Conservation (phyloP, 202 grass and related monocot genomes). For the Miscanthus sacchariflorus region DNA sequence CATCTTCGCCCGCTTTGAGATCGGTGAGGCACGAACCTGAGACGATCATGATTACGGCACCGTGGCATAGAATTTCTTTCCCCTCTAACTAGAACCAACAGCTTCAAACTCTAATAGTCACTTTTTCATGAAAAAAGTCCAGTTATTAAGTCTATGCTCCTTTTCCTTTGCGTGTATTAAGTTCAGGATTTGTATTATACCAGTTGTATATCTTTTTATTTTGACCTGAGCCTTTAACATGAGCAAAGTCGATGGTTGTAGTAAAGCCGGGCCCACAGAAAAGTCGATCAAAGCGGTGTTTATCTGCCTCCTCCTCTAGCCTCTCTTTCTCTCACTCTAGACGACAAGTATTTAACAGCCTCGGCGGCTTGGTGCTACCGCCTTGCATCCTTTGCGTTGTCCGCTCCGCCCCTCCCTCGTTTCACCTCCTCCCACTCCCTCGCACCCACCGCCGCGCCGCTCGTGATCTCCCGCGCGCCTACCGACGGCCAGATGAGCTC, state of each 20-base stretch:
- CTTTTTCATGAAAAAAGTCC: too few species aligned
- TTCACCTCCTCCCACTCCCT: background rate
- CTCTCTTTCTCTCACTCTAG: background rate
- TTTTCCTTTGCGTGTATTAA: too few species aligned
- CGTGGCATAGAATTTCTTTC: too few species aligned
- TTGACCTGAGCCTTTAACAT: background rate
- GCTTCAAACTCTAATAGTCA: background rate
- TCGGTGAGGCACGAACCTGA: too few species aligned
- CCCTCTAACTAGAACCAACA: background rate
- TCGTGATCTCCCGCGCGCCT: background rate
- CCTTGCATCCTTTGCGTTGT: background rate
- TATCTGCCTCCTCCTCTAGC: background rate
- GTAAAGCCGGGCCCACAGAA: conserved; percentile 35
- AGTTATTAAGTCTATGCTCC: too few species aligned
- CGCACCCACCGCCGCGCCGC: conserved; percentile 31
- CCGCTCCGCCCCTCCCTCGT: background rate
- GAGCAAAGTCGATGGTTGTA: background rate
- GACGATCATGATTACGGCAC: background rate
- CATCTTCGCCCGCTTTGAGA: background rate
- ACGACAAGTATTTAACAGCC: conserved; percentile 57
- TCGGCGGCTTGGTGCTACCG: conserved; percentile 45
- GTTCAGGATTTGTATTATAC: too few species aligned
- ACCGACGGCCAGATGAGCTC: conserved; percentile 37
- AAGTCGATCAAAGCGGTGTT: conserved; percentile 13
- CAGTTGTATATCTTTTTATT: background rate